A percentile compares a stretch with the other conserved stretches of the same genome.
phyloP scores from a whole-genome alignment of 768 basidiomycete genomes.

The Ramaria sp. region DNA sequence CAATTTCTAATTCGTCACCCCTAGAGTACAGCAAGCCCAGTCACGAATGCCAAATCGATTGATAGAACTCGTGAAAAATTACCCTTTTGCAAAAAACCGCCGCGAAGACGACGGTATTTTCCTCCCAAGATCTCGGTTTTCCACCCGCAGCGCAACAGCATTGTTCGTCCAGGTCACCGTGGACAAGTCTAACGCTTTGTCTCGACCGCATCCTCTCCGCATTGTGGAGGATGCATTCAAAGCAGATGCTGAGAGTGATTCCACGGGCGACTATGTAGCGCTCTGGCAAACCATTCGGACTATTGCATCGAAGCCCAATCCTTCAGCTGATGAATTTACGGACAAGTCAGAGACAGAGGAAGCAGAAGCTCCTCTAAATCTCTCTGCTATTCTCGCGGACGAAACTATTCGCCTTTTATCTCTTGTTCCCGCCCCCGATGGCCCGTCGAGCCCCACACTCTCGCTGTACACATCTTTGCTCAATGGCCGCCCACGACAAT shows the following conservation, averaged over 20 bases:
- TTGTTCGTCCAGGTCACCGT: slow-evolving; percentile 58
- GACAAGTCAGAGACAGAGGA: slow-evolving; percentile 14
- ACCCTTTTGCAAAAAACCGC: slow-evolving; percentile 38
- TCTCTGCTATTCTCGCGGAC: slow-evolving; percentile 51
- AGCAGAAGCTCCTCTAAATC: slow-evolving; percentile 22
- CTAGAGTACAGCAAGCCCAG: slow-evolving; percentile 21
- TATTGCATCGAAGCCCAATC: slow-evolving; percentile 23
- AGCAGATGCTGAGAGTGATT: slow-evolving; percentile 20
- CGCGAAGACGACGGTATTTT: slow-evolving; percentile 28
- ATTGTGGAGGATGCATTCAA: slow-evolving; percentile 57
- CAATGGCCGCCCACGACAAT: not conserved
- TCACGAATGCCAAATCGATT: slow-evolving; percentile 59
- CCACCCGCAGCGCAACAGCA: slow-evolving; percentile 52
- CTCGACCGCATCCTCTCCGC: slow-evolving; percentile 37
- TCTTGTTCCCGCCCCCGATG: slow-evolving; percentile 3
- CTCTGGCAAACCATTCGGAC: slow-evolving; percentile 49
- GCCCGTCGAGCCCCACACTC: not conserved
- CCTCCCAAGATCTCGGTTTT: slow-evolving; percentile 53
- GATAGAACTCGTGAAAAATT: slow-evolving; percentile 55
- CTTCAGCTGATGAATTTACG: slow-evolving; percentile 18
- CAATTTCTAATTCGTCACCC: not conserved
- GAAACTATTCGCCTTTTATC: slow-evolving; percentile 49
- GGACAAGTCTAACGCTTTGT: slow-evolving; percentile 27
- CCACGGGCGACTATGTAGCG: slow-evolving; percentile 23
- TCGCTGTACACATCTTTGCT: not conserved